phyloP scores from a whole-genome alignment of 164 flowering plant species.

The Euptelea pleiosperma region DNA sequence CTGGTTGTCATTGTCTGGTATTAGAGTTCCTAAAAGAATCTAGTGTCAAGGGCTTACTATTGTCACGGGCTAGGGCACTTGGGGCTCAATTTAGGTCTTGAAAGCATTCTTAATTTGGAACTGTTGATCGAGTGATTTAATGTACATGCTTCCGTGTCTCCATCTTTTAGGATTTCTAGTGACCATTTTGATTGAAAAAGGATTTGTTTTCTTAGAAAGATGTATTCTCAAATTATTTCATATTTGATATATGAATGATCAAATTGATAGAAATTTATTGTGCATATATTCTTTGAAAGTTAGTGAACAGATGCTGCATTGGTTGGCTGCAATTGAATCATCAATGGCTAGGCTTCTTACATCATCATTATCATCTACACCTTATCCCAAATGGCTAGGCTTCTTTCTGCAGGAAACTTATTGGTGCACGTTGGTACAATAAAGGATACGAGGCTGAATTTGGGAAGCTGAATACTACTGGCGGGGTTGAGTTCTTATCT shows the following conservation, averaged over 20 bases:
- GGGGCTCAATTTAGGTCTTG: no score
- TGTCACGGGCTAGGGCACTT: no score
- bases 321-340: neutral
- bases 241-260: no score
- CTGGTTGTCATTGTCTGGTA: no score
- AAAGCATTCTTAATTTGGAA: neutral
- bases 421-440: slow-evolving; percentile 50
- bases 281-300: neutral
- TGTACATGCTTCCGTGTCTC: no score
- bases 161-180: no score
- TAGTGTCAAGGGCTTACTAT: no score
- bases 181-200: no score
- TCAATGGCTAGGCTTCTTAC: neutral
- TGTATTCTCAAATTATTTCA: no score
- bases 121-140: neutral
- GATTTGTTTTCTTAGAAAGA: no score
- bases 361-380: no score
- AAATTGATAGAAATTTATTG: neutral
- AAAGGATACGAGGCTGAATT: slow-evolving; percentile 45
- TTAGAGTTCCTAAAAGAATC: no score
- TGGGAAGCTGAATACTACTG: slow-evolving; percentile 30
- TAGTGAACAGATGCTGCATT: neutral
- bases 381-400: neutral
- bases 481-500: slow-evolving; percentile 32
- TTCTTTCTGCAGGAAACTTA: slow-evolving; percentile 39